Conservation (phyloP, 2,329 filamentous ascomycete genomes). For the Paecilomyces fulvus region DNA sequence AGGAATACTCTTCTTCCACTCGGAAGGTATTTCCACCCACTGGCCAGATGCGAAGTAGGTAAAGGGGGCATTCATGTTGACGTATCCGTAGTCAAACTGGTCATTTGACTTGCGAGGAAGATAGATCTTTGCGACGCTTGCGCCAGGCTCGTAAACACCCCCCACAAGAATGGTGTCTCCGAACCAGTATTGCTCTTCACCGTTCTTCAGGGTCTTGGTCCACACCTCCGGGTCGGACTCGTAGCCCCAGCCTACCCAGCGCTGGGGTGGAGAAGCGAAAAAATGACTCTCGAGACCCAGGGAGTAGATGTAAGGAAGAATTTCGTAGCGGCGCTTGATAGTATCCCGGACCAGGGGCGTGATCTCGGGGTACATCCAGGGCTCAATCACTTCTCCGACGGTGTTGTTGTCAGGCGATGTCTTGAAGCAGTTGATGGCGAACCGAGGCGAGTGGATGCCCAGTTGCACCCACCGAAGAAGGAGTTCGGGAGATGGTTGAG, state of each 20-base stretch:
- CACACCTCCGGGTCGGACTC: conserved; percentile 60
- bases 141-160: conserved; percentile 57
- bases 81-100: conserved; percentile 46
- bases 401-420: conserved; percentile 57
- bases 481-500: conserved; percentile 61
- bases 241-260: conserved; percentile 68
- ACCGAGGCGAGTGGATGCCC: conserved; percentile 60
- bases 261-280: conserved; percentile 54
- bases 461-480: conserved; percentile 66
- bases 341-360: conserved; percentile 54
- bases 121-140: conserved; percentile 50
- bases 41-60: conserved; percentile 48
- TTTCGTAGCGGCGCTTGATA: conserved; percentile 62
- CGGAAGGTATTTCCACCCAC: conserved; percentile 44
- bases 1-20: conserved; percentile 48
- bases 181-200: conserved; percentile 66
- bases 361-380: conserved; percentile 67
- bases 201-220: conserved; percentile 50
- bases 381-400: conserved; percentile 65
- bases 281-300: conserved; percentile 54
- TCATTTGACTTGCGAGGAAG: conserved; percentile 43
- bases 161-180: conserved; percentile 58
- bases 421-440: conserved; percentile 74
- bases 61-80: conserved; percentile 56
- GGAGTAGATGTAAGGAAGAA: conserved; percentile 65